Percentiles rank a stretch among this genome's conserved stretches.
These are phyloP conservation scores for Primulina huaijiensis DNA, from an alignment of 257 asterid species.

Conservation along the genomic window DNA sequence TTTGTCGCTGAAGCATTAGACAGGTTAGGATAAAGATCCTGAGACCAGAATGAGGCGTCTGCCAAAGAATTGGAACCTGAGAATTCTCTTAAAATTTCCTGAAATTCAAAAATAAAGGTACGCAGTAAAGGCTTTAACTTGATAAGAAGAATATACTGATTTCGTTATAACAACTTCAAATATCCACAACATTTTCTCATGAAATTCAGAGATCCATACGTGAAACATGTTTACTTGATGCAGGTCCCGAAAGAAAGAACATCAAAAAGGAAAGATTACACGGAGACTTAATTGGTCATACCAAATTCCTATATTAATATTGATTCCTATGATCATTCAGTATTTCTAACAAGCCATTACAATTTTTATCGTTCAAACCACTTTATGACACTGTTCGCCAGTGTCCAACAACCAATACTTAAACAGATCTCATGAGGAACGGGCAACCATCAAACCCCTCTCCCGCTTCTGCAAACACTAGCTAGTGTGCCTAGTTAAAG, in stretches of 20 bases:
- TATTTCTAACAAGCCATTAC: background rate
- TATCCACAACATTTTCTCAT: background rate
- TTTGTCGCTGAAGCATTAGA: constrained; percentile 39
- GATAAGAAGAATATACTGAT: background rate
- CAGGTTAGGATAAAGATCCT: constrained; percentile 33
- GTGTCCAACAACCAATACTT: background rate
- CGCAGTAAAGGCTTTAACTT: background rate
- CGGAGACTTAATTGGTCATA: background rate
- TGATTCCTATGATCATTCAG: background rate
- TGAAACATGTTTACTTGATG: background rate
- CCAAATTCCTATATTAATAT: background rate
- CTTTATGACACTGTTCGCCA: background rate
- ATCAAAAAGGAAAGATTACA: background rate
- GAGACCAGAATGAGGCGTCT: constrained; percentile 39
- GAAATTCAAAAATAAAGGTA: constrained; percentile 21
- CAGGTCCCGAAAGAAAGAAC: background rate
- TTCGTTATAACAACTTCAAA: background rate
- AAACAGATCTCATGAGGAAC: background rate
- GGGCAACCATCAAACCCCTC: background rate
- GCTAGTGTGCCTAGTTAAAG: background rate
- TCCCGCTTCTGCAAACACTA: background rate
- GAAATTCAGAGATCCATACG: background rate
- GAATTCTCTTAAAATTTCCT: constrained; percentile 46
- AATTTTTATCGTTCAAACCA: background rate
- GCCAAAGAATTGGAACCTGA: constrained; percentile 31